A percentile compares a stretch with the other conserved stretches of the same genome.
phyloP scores from a whole-genome alignment of 2,329 filamentous ascomycete species.

The Alternaria sp. region DNA sequence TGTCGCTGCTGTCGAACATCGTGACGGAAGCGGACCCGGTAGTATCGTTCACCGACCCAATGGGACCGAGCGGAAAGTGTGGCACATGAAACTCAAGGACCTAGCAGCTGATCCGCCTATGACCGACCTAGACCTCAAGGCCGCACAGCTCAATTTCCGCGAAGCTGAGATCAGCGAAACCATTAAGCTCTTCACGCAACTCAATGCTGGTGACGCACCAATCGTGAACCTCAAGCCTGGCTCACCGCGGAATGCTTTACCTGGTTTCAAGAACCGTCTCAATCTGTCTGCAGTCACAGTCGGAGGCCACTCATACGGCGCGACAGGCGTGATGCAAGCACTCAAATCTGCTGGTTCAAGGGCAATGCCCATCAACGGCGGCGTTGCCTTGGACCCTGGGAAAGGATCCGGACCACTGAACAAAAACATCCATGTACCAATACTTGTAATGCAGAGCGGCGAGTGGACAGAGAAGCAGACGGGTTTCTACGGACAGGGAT shows the following conservation, averaged over 20 bases:
- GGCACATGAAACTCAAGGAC: conserved; percentile 50
- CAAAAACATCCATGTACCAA: conserved; percentile 64
- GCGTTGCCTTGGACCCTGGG: conserved; percentile 71
- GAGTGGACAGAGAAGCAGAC: conserved; percentile 68
- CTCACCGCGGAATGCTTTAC: conserved; percentile 57
- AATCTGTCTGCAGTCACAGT: conserved; percentile 65
- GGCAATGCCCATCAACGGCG: conserved; percentile 62
- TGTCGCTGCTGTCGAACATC: conserved; percentile 58
- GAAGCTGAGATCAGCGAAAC: conserved; percentile 59
- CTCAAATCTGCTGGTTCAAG: conserved; percentile 60
- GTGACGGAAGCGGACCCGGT: conserved; percentile 58
- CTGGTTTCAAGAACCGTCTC: conserved; percentile 63
- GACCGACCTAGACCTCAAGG: conserved; percentile 51
- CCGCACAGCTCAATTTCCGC: conserved; percentile 55
- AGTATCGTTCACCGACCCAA: conserved; percentile 52
- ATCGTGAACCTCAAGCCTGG: conserved; percentile 57
- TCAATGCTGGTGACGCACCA: conserved; percentile 52
- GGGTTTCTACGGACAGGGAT: conserved; percentile 66
- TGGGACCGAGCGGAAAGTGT: conserved; percentile 46
- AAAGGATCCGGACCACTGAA: conserved; percentile 71
- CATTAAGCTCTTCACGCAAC: conserved; percentile 51
- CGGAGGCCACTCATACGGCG: conserved; percentile 71
- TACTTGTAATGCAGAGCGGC: conserved; percentile 69
- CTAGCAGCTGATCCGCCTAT: conserved; percentile 47
- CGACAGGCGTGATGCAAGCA: conserved; percentile 68